phyloP scores from a whole-genome alignment of 768 basidiomycete species.

The Trametes elegans region DNA sequence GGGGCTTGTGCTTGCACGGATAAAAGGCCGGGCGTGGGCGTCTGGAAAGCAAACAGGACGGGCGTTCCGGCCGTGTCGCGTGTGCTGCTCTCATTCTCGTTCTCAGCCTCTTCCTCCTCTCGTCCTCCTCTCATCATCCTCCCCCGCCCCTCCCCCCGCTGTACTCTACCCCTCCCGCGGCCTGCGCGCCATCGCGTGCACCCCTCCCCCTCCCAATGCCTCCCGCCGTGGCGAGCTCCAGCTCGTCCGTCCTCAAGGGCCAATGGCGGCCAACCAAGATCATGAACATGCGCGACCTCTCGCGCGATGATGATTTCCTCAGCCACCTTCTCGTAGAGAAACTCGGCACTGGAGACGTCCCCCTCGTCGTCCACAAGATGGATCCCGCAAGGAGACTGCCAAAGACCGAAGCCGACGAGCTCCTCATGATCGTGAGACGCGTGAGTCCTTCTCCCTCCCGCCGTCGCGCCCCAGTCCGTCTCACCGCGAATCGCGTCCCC shows the following conservation, averaged over 20 bases:
- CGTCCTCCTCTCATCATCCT: constrained; percentile 7
- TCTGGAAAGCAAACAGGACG: background rate
- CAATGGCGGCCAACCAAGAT: constrained; percentile 81
- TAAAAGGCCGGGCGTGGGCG: background rate
- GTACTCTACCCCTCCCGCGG: constrained; percentile 4
- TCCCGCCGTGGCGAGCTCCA: constrained; percentile 22
- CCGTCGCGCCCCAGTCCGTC: constrained; percentile 16
- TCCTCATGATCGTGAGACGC: constrained; percentile 75
- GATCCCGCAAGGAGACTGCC: constrained; percentile 74
- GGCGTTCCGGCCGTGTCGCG: constrained; percentile 8
- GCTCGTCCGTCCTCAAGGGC: constrained; percentile 25
- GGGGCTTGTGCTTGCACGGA: background rate
- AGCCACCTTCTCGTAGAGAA: constrained; percentile 88
- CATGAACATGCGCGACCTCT: constrained; percentile 89
- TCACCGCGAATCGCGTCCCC: constrained; percentile 31
- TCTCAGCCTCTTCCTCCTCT: background rate
- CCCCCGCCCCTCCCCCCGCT: background rate
- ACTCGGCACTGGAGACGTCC: constrained; percentile 74
- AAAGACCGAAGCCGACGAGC: constrained; percentile 65
- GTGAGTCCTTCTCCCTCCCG: constrained; percentile 42
- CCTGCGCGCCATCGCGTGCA: constrained; percentile 10
- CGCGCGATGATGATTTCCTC: constrained; percentile 89
- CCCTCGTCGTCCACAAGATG: constrained; percentile 91
- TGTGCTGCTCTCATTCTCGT: constrained; percentile 3
- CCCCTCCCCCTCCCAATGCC: constrained; percentile 21